phyloP scores from a whole-genome alignment of 345 rosid genomes.

The Boechera divaricarpa region DNA sequence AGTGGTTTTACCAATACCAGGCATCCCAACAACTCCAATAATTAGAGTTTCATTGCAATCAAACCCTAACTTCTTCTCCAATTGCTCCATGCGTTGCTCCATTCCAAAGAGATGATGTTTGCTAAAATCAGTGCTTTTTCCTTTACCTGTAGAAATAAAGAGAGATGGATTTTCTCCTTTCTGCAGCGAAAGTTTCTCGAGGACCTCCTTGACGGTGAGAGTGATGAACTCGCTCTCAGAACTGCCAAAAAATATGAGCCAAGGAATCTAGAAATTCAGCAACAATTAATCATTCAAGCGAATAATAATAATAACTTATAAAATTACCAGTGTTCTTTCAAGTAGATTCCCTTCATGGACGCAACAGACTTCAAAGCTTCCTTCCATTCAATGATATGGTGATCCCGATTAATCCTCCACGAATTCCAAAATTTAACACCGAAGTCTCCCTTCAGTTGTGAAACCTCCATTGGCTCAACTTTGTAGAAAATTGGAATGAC shows the following conservation, averaged over 20 bases:
- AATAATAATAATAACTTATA: neutral
- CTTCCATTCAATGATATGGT: slow-evolving; percentile 21
- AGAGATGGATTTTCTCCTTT: neutral
- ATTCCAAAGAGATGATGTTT: neutral
- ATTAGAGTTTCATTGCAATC: slow-evolving; percentile 19
- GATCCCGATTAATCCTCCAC: neutral
- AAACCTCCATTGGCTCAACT: neutral
- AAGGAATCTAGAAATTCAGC: neutral
- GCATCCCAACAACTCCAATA: slow-evolving; percentile 40
- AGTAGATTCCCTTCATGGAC: neutral
- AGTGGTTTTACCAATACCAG: slow-evolving; percentile 28
- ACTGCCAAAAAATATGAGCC: neutral
- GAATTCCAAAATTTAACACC: neutral
- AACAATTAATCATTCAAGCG: neutral
- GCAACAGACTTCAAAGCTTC: slow-evolving; percentile 24
- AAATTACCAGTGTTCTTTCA: neutral
- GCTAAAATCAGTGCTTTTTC: neutral
- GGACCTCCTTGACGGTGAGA: too few relatives aligned
- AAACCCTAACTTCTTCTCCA: slow-evolving; percentile 9
- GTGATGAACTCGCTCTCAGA: neutral
- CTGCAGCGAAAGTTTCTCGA: too few relatives aligned
- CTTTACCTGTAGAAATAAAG: too few relatives aligned
- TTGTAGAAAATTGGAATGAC: slow-evolving; percentile 18
- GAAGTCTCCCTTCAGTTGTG: neutral
- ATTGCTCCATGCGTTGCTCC: neutral